Conservation (phyloP, 139 green algal species). For the Micromonas pusilla region DNA sequence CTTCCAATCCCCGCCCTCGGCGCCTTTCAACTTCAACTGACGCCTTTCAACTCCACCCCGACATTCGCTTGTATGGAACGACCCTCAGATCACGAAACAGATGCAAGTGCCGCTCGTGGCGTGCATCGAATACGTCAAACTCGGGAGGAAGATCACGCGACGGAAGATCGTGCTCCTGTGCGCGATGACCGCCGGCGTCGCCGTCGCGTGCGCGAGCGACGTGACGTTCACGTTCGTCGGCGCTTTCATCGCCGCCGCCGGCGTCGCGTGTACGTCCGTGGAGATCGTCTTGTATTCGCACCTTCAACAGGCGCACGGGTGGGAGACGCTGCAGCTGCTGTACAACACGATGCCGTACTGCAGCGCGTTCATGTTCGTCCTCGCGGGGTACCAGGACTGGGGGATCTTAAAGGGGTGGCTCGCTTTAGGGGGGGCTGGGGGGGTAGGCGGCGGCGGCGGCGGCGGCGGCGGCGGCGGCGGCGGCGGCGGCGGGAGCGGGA, state of each 20-base stretch:
- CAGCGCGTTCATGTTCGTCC: background rate
- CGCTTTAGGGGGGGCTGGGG: background rate
- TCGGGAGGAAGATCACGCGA: conserved; percentile 1
- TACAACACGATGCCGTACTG: conserved; percentile 6
- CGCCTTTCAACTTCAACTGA: too few relatives aligned
- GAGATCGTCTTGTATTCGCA: conserved; percentile 1
- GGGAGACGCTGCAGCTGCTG: conserved; percentile 11
- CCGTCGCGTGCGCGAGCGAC: background rate
- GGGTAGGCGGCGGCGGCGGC: background rate
- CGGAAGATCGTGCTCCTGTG: background rate
- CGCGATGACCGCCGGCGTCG: background rate
- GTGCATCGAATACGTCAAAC: conserved; percentile 16
- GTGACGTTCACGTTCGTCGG: background rate
- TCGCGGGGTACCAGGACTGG: background rate
- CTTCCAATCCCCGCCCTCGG: too few relatives aligned
- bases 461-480: too few relatives aligned
- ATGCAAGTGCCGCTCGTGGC: conserved; percentile 13
- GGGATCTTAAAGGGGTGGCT: too few relatives aligned
- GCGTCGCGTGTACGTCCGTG: background rate
- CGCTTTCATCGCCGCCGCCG: background rate
- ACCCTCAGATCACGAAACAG: conserved; percentile 17
- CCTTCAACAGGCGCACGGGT: background rate
- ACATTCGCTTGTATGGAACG: too few relatives aligned
- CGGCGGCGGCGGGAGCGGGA: too few relatives aligned
- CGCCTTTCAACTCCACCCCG: too few relatives aligned